Conservation (phyloP, 2,329 filamentous ascomycete genomes). For the Fusarium piperis region DNA sequence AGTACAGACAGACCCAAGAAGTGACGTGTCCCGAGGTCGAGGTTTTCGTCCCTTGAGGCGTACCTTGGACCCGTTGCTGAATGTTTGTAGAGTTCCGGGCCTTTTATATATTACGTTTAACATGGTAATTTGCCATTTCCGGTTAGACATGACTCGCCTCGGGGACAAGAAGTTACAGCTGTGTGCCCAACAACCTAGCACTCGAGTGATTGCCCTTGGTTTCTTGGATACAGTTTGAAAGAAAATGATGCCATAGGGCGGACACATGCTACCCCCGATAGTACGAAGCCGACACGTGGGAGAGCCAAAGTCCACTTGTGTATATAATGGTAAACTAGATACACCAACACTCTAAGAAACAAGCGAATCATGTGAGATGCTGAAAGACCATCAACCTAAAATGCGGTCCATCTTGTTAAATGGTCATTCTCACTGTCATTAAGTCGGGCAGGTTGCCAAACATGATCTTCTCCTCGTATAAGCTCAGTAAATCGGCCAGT, state of each 20-base stretch:
- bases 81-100: background rate
- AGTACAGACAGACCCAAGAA: background rate
- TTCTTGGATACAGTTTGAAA: background rate
- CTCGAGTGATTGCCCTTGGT: too few species aligned
- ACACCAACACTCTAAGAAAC: background rate
- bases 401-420: too few species aligned
- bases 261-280: too few species aligned
- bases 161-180: background rate
- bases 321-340: background rate
- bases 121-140: background rate
- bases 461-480: too few species aligned
- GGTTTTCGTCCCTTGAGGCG: background rate
- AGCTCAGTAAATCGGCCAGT: too few species aligned
- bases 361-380: background rate
- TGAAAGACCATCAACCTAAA: too few species aligned
- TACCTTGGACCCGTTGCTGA: background rate
- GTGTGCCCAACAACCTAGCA: background rate
- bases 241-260: background rate
- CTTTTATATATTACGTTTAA: background rate
- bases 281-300: too few species aligned
- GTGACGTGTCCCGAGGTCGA: background rate
- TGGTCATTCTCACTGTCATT: too few species aligned
- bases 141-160: background rate
- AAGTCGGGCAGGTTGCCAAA: too few species aligned
- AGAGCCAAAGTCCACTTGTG: background rate